Percentiles rank a stretch among this genome's conserved stretches.
Evolutionary conservation across 768 basidiomycete genomes (phyloP).

Genomic region (Baorangia bicolor): DNA sequence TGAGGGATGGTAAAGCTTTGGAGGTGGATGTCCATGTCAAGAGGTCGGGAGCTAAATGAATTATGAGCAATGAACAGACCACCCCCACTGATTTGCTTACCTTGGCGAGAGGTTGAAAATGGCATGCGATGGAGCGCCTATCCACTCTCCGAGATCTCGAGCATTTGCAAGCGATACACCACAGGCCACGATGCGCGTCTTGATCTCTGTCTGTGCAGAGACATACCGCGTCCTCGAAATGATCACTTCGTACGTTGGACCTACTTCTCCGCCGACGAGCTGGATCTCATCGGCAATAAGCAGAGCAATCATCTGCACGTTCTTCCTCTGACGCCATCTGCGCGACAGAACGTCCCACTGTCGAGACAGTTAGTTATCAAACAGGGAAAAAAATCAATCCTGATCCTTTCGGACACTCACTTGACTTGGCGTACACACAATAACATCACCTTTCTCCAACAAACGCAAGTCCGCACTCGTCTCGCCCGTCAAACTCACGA

Average conservation of each 20-base stretch:
- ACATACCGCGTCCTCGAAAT: constrained; percentile 97
- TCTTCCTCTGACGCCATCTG: constrained; percentile 95
- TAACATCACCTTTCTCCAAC: constrained; percentile 87
- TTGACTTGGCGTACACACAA: constrained; percentile 92
- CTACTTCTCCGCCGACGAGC: constrained; percentile 90
- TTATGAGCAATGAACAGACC: constrained; percentile 9
- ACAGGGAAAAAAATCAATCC: not conserved
- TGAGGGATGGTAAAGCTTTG: constrained; percentile 97
- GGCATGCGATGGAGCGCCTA: constrained; percentile 89
- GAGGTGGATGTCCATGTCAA: constrained; percentile 96
- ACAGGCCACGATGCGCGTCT: constrained; percentile 93
- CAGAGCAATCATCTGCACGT: constrained; percentile 89
- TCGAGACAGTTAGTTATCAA: not conserved
- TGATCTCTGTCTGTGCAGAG: constrained; percentile 87
- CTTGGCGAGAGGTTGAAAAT: constrained; percentile 98
- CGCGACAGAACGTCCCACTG: constrained; percentile 96
- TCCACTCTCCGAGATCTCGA: constrained; percentile 95
- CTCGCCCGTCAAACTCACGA: constrained; percentile 92
- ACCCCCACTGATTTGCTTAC: constrained; percentile 35
- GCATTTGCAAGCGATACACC: constrained; percentile 96
- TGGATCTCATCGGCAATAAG: constrained; percentile 96
- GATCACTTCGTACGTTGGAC: constrained; percentile 94
- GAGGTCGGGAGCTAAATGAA: constrained; percentile 75
- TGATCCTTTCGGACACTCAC: constrained; percentile 39
- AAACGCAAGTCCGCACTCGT: constrained; percentile 87